Evolutionary conservation across 2,329 filamentous ascomycete species (phyloP).

Genomic region (Fusarium sp.): DNA sequence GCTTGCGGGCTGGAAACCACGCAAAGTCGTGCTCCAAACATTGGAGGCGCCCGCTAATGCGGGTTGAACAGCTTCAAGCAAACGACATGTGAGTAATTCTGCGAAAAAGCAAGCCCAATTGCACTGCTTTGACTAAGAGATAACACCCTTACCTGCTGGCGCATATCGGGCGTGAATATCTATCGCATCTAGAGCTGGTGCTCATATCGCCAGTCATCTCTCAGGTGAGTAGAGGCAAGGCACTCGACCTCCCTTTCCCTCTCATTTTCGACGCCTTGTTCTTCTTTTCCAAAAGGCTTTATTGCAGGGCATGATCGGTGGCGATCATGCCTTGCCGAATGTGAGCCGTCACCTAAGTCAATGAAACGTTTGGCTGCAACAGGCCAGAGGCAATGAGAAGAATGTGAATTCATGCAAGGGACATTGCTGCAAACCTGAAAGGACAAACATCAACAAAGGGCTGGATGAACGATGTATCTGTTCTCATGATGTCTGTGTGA

Average conservation of each 20-base stretch:
- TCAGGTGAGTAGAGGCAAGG: not conserved
- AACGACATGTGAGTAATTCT: constrained; percentile 1
- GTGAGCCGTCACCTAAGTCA: not conserved
- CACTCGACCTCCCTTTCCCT: too few species aligned
- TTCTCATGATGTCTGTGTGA: not conserved
- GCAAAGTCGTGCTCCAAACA: not conserved
- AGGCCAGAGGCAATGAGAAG: not conserved
- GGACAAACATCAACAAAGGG: not conserved
- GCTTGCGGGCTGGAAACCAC: constrained; percentile 4
- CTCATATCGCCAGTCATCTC: not conserved
- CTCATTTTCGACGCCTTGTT: too few species aligned
- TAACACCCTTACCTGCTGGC: constrained; percentile 1
- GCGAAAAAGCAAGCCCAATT: constrained; percentile 3
- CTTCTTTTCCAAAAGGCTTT: too few species aligned
- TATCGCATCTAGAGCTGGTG: not conserved
- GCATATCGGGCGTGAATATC: not conserved
- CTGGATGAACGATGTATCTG: not conserved
- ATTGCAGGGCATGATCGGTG: too few species aligned
- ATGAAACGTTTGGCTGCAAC: not conserved
- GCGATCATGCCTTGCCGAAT: too few species aligned
- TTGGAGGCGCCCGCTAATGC: constrained; percentile 10
- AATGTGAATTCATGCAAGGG: constrained; percentile 1
- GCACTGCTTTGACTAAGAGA: not conserved
- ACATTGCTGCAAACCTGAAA: not conserved
- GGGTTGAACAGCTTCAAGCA: constrained; percentile 5